Evolutionary conservation across 2,329 filamentous ascomycete species (phyloP), one percentile per base, ranked within the genome.

Genomic region (Endoconidiophora polonica): DNA sequence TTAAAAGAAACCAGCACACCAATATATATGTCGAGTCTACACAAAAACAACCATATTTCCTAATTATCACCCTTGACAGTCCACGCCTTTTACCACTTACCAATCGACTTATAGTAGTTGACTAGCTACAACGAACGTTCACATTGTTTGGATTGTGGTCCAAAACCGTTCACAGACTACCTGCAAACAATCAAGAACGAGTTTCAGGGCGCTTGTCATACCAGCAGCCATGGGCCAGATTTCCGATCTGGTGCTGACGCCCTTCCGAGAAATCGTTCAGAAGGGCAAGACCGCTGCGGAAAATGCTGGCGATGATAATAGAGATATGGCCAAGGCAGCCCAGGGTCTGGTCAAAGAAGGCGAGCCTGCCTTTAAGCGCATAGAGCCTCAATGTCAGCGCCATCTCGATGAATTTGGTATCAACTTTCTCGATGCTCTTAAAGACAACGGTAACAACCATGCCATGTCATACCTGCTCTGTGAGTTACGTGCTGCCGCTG

Each of bases 261-360:
- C 72, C 24, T 76, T 76, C 56, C 65, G 61, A 48, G 71, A 76
- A 42, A 68, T 76, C 49, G 66, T 73, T 47, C 67, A 71, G 41
- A 74, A 73, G 62, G 72, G 67, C 29, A 68, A 62, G 33, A 53
- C 57, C 9, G 72, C 73, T 0, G 57, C 68, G 44, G 62, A 65
- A 23, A 74, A 74, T 63, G 70, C 70, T 7, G 67, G 61, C 38
- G 62, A 65, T 49, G 58, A 64, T 22, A 61, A 67, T 54, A 52
- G 55, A 42, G 59, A 62, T 26, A 76, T 77, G 73, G 61, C 66
- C 57, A 70, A 67, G 59, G 68, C 70, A 23, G 70, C 71, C 23
- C 66, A 68, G 56, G 65, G 60, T 45, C 61, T 74, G 24, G 59
- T 68, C 45, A 70, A 67, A 52, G 69, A 71, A 55, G 71, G 70